A percentile compares a stretch with the other conserved stretches of the same genome.
These are phyloP conservation scores for Ricinus communis DNA, from an alignment of 345 rosid genomes.

Conservation along the genomic window DNA sequence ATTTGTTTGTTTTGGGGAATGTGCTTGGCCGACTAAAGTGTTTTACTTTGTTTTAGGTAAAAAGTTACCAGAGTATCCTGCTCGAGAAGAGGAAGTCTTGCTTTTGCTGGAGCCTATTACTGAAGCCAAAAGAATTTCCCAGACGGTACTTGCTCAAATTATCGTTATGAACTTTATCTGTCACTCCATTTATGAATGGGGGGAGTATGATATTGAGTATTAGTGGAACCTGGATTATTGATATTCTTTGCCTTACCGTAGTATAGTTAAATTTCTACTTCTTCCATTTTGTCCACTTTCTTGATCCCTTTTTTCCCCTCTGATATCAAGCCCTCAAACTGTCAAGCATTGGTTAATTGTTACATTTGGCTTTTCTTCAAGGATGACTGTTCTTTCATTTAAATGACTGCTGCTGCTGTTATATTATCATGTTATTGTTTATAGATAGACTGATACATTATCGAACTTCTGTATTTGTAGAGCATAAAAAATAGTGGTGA, in stretches of 20 bases:
- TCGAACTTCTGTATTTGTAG: constrained; percentile 34
- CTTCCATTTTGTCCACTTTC: background rate
- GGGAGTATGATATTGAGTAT: background rate
- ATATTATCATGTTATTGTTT: background rate
- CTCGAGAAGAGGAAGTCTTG: constrained; percentile 77
- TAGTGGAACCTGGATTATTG: background rate
- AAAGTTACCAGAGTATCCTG: constrained; percentile 67
- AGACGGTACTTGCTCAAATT: constrained; percentile 41
- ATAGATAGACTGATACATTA: background rate
- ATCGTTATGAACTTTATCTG: background rate
- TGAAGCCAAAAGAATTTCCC: constrained; percentile 69
- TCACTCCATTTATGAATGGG: background rate
- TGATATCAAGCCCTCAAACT: background rate
- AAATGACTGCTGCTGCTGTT: background rate
- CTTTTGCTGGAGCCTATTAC: constrained; percentile 56
- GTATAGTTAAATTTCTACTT: background rate
- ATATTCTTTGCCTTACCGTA: too few relatives aligned
- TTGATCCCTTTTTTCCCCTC: too few relatives aligned
- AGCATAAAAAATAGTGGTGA: constrained; percentile 57
- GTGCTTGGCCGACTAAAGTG: background rate
- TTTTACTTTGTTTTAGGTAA: constrained; percentile 51
- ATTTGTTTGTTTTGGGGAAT: background rate
- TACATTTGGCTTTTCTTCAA: background rate
- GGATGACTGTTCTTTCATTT: background rate
- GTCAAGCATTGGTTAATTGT: background rate